These are phyloP conservation scores for Aspergillus mulundensis DNA, from an alignment of 495 filamentous ascomycete genomes.

Conservation along the genomic window DNA sequence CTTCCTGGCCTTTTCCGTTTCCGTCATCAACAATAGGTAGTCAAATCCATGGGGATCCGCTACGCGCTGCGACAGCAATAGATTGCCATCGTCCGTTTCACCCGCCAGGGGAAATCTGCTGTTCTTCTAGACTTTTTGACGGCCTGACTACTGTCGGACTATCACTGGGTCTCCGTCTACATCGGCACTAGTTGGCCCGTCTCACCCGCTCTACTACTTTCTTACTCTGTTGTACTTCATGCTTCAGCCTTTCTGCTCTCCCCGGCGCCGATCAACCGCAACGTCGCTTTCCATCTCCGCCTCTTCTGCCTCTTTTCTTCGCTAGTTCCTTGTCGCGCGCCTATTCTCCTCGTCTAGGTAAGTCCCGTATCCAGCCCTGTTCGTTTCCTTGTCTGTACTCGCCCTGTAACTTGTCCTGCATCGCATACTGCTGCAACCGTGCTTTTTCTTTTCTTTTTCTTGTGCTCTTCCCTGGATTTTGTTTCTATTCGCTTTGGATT, in stretches of 20 bases:
- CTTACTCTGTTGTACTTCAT: conserved; percentile 2
- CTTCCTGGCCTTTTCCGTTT: conserved; percentile 3
- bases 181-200: neutral
- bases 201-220: neutral
- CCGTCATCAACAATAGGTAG: conserved; percentile 12
- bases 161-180: neutral
- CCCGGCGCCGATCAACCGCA: conserved; percentile 2
- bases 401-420: neutral
- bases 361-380: neutral
- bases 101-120: neutral
- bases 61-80: conserved; percentile 7
- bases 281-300: neutral
- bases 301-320: neutral
- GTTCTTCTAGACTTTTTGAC: neutral
- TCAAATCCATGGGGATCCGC: conserved; percentile 10
- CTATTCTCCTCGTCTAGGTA: conserved; percentile 5
- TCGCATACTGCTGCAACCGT: conserved; percentile 5
- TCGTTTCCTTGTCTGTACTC: neutral
- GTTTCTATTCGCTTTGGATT: neutral
- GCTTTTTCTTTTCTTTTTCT: conserved; percentile 12
- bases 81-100: neutral
- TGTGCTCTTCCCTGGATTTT: conserved; percentile 3
- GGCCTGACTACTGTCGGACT: neutral
- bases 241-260: neutral
- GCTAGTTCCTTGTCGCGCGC: neutral